phyloP scores from a whole-genome alignment of 805 yeast genomes.

The Zygosaccharomyces lentus region DNA sequence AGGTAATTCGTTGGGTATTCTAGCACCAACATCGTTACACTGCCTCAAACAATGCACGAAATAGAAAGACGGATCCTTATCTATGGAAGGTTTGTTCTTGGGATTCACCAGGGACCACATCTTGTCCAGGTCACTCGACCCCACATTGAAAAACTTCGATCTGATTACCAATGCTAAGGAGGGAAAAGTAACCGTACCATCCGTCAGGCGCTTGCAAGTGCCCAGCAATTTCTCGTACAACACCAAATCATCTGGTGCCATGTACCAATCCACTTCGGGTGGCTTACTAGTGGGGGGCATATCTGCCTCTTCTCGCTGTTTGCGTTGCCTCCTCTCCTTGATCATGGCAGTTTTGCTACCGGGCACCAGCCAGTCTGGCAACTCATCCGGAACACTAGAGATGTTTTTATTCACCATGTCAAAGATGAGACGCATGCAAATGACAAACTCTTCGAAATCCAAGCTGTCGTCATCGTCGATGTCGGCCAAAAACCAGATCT shows the following conservation, averaged over 20 bases:
- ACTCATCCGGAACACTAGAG: constrained; percentile 56
- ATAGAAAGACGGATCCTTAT: constrained; percentile 86
- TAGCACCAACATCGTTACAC: constrained; percentile 69
- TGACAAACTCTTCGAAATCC: constrained; percentile 97
- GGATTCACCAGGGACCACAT: constrained; percentile 98
- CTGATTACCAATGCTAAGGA: constrained; percentile 62
- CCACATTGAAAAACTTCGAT: constrained; percentile 63
- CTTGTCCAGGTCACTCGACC: constrained; percentile 75
- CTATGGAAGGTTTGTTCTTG: constrained; percentile 77
- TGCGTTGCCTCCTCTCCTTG: constrained; percentile 68
- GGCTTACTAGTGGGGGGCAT: constrained; percentile 22
- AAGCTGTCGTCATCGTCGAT: constrained; percentile 86
- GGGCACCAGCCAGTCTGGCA: constrained; percentile 94
- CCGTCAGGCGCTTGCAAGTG: constrained; percentile 50
- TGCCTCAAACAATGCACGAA: constrained; percentile 89
- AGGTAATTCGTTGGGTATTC: constrained; percentile 94
- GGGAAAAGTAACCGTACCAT: constrained; percentile 79
- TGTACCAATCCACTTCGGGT: constrained; percentile 83
- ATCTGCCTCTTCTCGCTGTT: constrained; percentile 36
- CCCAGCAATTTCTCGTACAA: constrained; percentile 76
- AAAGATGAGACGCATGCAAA: constrained; percentile 92
- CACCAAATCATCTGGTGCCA: constrained; percentile 78
- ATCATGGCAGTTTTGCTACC: constrained; percentile 80
- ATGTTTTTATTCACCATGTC: constrained; percentile 78
- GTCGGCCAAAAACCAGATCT: constrained; percentile 89